Conservation (phyloP, 2,329 filamentous ascomycete genomes). For the Aureobasidium sp. region DNA sequence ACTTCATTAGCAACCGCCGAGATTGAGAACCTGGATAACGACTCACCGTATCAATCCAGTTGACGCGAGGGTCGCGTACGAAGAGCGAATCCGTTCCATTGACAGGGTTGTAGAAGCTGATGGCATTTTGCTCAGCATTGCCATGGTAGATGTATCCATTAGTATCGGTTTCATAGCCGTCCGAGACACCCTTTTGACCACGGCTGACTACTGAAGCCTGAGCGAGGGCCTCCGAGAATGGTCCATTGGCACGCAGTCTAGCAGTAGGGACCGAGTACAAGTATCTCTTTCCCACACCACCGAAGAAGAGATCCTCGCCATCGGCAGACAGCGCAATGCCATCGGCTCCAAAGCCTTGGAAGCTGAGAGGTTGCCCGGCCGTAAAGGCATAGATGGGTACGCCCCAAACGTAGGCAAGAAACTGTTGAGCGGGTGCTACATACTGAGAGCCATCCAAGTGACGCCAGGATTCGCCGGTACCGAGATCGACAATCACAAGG, state of each 20-base stretch:
- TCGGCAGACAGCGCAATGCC: slow-evolving; percentile 47
- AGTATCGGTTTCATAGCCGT: slow-evolving; percentile 47
- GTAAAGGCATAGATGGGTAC: slow-evolving; percentile 39
- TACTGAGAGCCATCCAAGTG: slow-evolving; percentile 39
- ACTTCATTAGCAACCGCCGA: neutral
- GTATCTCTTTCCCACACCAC: slow-evolving; percentile 38
- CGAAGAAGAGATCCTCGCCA: slow-evolving; percentile 42
- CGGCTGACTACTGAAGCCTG: slow-evolving; percentile 37
- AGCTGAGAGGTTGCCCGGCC: slow-evolving; percentile 31
- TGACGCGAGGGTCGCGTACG: slow-evolving; percentile 41
- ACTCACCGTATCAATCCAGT: slow-evolving; percentile 43
- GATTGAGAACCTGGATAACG: neutral
- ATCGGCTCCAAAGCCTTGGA: slow-evolving; percentile 41
- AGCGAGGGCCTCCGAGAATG: slow-evolving; percentile 38
- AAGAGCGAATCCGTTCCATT: slow-evolving; percentile 40
- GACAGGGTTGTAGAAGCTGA: slow-evolving; percentile 40
- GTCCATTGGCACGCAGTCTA: slow-evolving; percentile 34
- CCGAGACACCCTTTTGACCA: slow-evolving; percentile 45
- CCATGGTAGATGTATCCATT: slow-evolving; percentile 45
- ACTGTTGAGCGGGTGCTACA: slow-evolving; percentile 39
- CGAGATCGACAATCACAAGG: slow-evolving; percentile 45
- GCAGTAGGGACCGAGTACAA: slow-evolving; percentile 42
- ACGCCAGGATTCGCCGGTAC: slow-evolving; percentile 43
- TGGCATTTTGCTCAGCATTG: slow-evolving; percentile 45
- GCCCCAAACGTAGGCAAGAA: slow-evolving; percentile 45